A percentile compares a stretch with the other conserved stretches of the same genome.
Conservation (phyloP, 495 filamentous ascomycete species). For the Copromyces sp. region DNA sequence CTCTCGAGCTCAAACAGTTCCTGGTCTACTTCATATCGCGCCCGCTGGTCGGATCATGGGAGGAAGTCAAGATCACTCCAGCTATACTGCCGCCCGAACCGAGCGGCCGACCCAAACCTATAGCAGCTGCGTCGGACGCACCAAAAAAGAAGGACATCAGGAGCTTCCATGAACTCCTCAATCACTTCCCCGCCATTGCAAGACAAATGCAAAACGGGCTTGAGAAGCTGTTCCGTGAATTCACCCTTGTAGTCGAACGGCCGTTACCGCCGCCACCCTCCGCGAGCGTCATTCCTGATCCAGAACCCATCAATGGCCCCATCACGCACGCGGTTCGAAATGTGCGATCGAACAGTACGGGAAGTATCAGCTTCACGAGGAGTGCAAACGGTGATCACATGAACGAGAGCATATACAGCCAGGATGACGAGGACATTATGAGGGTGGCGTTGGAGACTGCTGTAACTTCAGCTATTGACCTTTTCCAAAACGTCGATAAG, state of each 20-base stretch:
- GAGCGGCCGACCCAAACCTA: constrained; percentile 19
- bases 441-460: constrained; percentile 77
- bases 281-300: constrained; percentile 41
- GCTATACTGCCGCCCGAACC: constrained; percentile 41
- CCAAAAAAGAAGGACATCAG: constrained; percentile 81
- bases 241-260: constrained; percentile 74
- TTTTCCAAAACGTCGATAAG: constrained; percentile 93
- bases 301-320: constrained; percentile 35
- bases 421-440: constrained; percentile 83
- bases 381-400: constrained; percentile 11
- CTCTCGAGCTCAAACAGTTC: constrained; percentile 76
- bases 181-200: constrained; percentile 92
- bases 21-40: constrained; percentile 93
- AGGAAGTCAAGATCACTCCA: constrained; percentile 56
- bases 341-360: constrained; percentile 37
- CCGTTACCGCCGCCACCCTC: constrained; percentile 72
- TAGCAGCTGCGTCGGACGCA: constrained; percentile 26
- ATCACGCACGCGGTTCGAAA: constrained; percentile 41
- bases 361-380: constrained; percentile 16
- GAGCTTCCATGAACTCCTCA: constrained; percentile 81
- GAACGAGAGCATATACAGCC: constrained; percentile 42
- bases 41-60: constrained; percentile 78
- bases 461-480: constrained; percentile 85
- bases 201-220: constrained; percentile 91
- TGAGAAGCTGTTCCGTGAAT: constrained; percentile 83